phyloP scores from a whole-genome alignment of 139 green algal genomes.

The Ostreobium quekettii region DNA sequence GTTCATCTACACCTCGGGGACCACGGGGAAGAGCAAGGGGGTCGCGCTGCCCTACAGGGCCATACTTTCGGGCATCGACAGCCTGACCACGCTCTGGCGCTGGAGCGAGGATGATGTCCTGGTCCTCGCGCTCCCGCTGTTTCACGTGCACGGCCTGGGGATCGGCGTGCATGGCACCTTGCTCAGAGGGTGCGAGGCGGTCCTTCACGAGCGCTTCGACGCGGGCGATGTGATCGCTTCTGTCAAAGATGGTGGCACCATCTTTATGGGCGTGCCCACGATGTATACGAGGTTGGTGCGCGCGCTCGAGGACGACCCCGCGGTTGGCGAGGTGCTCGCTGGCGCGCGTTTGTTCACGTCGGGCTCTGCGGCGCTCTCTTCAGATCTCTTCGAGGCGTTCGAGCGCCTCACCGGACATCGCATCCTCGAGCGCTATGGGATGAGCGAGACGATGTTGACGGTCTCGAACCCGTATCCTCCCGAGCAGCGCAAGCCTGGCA shows the following conservation, averaged over 20 bases:
- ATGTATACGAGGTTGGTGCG: slow-evolving; percentile 87
- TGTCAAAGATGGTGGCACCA: slow-evolving; percentile 35
- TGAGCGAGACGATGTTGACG: slow-evolving; percentile 96
- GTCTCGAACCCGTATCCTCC: too few species aligned
- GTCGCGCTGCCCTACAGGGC: too few species aligned
- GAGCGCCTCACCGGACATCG: slow-evolving; percentile 31
- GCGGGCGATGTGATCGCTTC: too few species aligned
- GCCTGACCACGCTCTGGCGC: too few species aligned
- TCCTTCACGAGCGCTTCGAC: slow-evolving; percentile 77
- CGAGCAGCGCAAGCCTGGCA: too few species aligned
- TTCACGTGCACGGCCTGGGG: slow-evolving; percentile 93
- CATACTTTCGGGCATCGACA: too few species aligned
- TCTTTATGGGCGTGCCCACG: slow-evolving; percentile 95
- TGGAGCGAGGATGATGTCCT: slow-evolving; percentile 67
- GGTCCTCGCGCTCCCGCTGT: slow-evolving; percentile 83
- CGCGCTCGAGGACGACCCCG: slow-evolving; percentile 36
- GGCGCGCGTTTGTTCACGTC: slow-evolving; percentile 53
- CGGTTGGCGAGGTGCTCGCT: slow-evolving; percentile 3
- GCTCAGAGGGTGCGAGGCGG: slow-evolving; percentile 59
- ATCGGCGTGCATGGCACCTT: slow-evolving; percentile 74
- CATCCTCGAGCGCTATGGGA: slow-evolving; percentile 94
- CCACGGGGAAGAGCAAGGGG: too few species aligned
- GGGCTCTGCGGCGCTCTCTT: slow-evolving; percentile 81
- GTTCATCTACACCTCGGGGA: too few species aligned
- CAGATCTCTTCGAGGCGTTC: slow-evolving; percentile 65